Base-by-base conservation (phyloP, 2,329 filamentous ascomycete genomes). In the Cadophora sp. region DNA sequence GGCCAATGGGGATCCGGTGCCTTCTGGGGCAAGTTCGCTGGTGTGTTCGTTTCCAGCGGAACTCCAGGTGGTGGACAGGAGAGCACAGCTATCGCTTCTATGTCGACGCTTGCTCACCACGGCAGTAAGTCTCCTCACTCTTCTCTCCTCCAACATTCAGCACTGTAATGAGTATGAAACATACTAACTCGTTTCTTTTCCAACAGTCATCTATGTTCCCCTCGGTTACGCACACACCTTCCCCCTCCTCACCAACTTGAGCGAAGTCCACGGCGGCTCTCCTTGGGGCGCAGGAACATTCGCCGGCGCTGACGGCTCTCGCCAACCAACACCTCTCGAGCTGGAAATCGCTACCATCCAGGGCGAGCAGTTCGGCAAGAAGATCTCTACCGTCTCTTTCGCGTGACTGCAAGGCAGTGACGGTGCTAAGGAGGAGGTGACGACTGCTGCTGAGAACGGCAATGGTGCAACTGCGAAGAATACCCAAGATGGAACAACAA, bases 1-100 rank as follows among this genome's bases (percentile, higher is more conserved):
- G 84, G 86, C 74, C 91, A 96, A 80, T 98, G 96, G 96, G 82
- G 85, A 69, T 80, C 81, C 16, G 95, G 95, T 70, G 88, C 84
- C 73, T 94, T 86, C 84, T 88, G 85, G 81, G 94, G 94, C 83
- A 98, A 98, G 85, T 90, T 93, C 77, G 95, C 91, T 64, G 95
- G 95, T 76, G 72, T 97, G 69, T 99, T 99, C 86, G 82, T 99
- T 80, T 93, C 90, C 70, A 96, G 93, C n/a, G 94, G 84, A 68
- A 91, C 89, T 66, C 83, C 84, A 64, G 96, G 96, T 70, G 96
- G 96, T 79, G 96, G 96, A 71, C 96, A 99, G 84, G 96, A 99
- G 83, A 90, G 88, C 66, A 99, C 96, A 58, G 90, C 87, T 73
- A 83, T 97, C 71, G 85, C 90, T 41, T 83, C 90, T 78, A 89